A percentile compares a stretch with the other conserved stretches of the same genome.
Conservation (phyloP, 2,329 filamentous ascomycete genomes). For the Talaromyces marneffei region DNA sequence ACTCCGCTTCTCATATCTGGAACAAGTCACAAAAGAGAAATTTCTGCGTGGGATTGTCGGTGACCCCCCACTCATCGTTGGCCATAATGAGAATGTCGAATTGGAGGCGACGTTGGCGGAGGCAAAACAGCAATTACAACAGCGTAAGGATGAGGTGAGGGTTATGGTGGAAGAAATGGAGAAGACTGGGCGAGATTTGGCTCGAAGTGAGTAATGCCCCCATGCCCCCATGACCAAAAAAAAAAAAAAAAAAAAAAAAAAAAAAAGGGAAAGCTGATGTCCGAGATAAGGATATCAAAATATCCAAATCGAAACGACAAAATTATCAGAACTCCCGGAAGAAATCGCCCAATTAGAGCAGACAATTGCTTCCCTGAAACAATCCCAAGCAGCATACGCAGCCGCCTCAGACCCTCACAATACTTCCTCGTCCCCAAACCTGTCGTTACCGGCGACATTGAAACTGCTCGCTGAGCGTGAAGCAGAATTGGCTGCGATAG, state of each 20-base stretch:
- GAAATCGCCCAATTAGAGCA: constrained; percentile 49
- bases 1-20: constrained; percentile 92
- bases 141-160: constrained; percentile 72
- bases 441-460: constrained; percentile 38
- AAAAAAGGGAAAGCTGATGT: too few species aligned
- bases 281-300: constrained; percentile 47
- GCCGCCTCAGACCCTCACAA: constrained; percentile 41
- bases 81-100: constrained; percentile 72
- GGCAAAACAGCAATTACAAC: constrained; percentile 69
- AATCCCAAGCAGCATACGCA: constrained; percentile 56
- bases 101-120: constrained; percentile 65
- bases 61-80: constrained; percentile 80
- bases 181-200: constrained; percentile 59
- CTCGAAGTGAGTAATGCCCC: constrained; percentile 45
- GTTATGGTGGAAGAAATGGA: constrained; percentile 69
- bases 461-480: constrained; percentile 36
- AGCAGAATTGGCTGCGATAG: constrained; percentile 36
- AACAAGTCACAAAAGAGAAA: constrained; percentile 98
- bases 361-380: constrained; percentile 44
- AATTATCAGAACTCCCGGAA: constrained; percentile 47
- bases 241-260: too few species aligned
- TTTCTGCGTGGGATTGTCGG: constrained; percentile 90
- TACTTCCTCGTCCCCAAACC: constrained; percentile 32
- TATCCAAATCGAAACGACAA: constrained; percentile 47
- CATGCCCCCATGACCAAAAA: too few species aligned